Percentiles rank a stretch among this genome's conserved stretches.
phyloP scores from a whole-genome alignment of 495 filamentous ascomycete genomes.

The Neurospora tetraspora region DNA sequence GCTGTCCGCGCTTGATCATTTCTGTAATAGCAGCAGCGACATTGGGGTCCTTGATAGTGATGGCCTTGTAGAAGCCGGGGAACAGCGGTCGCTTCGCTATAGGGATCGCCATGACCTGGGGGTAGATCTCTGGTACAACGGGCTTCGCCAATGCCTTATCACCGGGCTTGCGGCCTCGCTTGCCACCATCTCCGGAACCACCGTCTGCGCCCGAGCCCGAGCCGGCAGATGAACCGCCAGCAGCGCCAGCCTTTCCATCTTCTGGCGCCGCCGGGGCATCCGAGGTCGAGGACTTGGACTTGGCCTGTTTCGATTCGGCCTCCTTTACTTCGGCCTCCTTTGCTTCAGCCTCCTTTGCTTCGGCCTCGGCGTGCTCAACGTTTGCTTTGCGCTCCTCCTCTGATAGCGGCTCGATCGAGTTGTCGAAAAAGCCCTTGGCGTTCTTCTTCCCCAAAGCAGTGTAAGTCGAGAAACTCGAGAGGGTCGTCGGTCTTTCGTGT shows the following conservation, averaged over 20 bases:
- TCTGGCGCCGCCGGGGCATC: constrained; percentile 27
- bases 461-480: constrained; percentile 32
- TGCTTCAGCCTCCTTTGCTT: constrained; percentile 24
- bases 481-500: constrained; percentile 7
- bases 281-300: constrained; percentile 30
- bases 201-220: constrained; percentile 36
- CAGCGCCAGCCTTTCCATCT: constrained; percentile 34
- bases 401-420: constrained; percentile 27
- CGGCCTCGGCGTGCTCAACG: constrained; percentile 31
- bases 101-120: constrained; percentile 98
- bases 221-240: constrained; percentile 21
- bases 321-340: constrained; percentile 29
- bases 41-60: constrained; percentile 85
- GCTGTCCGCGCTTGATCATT: constrained; percentile 95
- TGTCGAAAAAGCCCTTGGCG: constrained; percentile 34
- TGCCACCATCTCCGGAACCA: constrained; percentile 36
- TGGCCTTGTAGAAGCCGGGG: constrained; percentile 97
- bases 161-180: constrained; percentile 50
- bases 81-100: constrained; percentile 92
- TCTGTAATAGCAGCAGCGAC: constrained; percentile 87
- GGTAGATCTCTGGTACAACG: constrained; percentile 86
- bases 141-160: constrained; percentile 79
- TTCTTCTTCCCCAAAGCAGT: constrained; percentile 29
- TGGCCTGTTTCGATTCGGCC: constrained; percentile 19
- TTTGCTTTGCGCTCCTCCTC: constrained; percentile 41